These are phyloP conservation scores for Penicillium cinerascens DNA, from an alignment of 495 filamentous ascomycete species.

Conservation along the genomic window DNA sequence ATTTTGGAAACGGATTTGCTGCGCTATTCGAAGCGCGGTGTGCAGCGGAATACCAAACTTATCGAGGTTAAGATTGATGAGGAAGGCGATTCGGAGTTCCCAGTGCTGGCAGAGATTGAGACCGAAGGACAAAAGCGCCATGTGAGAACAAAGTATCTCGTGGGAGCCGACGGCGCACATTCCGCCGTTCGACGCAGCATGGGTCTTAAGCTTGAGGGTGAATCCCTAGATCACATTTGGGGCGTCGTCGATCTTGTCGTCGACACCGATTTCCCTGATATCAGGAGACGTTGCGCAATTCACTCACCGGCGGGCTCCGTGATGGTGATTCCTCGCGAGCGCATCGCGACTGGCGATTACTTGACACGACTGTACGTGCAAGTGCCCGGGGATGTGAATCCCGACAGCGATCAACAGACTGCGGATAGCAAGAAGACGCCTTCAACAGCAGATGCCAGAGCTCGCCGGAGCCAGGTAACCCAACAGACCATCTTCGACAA, in stretches of 20 bases:
- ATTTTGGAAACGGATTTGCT: constrained; percentile 56
- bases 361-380: constrained; percentile 67
- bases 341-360: constrained; percentile 50
- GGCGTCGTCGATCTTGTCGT: constrained; percentile 64
- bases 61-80: constrained; percentile 54
- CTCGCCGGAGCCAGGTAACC: constrained; percentile 37
- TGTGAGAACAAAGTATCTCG: constrained; percentile 60
- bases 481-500: constrained; percentile 41
- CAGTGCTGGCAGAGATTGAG: constrained; percentile 30
- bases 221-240: constrained; percentile 63
- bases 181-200: constrained; percentile 57
- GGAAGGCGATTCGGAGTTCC: constrained; percentile 52
- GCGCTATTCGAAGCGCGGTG: constrained; percentile 47
- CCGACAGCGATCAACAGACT: constrained; percentile 13
- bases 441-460: constrained; percentile 25
- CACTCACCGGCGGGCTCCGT: constrained; percentile 64
- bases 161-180: constrained; percentile 67
- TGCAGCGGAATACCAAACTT: constrained; percentile 51
- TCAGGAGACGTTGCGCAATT: constrained; percentile 62
- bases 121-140: constrained; percentile 44
- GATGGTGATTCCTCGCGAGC: constrained; percentile 69
- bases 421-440: constrained; percentile 15
- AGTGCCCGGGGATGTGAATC: constrained; percentile 33
- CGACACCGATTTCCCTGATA: constrained; percentile 69
- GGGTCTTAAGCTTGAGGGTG: constrained; percentile 56